Base-by-base conservation (phyloP, 371 early-diverging fungal species). In the Apophysomyces sp. region DNA sequence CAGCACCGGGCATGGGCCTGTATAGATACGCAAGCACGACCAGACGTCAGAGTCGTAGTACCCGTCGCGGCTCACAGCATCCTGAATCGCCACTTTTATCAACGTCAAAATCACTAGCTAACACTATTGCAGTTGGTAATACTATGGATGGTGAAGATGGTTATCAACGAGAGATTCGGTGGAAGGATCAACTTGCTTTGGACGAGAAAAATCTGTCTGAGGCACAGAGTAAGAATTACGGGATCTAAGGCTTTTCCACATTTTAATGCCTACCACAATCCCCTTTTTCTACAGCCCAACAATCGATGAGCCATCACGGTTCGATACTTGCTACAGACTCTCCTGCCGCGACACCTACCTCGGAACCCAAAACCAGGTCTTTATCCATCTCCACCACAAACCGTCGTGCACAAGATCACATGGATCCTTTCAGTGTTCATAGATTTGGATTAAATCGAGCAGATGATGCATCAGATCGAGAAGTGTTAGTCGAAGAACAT, bases 1-100 rank as follows among this genome's bases (percentile, higher is more conserved):
- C 76, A 36, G 71, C 76, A 26, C 76, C 73, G 5, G 72, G 72
- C 36, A 55, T 64, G 15, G 76, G 73, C 5, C 68, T 76, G 18
- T 57, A 66, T 27, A 63, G 73, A 5, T 76, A 77, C 34, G 68
- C 73, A 7, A 72, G 66, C 16, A 73, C 68, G 5, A 67, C 71
- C 49, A 58, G 40, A n/a, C 57, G 52, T 34, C 58, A 55, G n/a
- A 61, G 62, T n/a, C 63, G 69, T 12, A 52, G 60, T 16, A 58
- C 24, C 21, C 44, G 40, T 21, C 6, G 18, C 7, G 24, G 27
- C n/a, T 21, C 24, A 44, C 49, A 44, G 21, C 27, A 44, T n/a
- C 21, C 49, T 2, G 49, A 44, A 18, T 21, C 49, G 49, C 49
- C 49, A 16, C 49, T 44, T 9, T 44, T 44, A 44, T 21, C 21